Evolutionary conservation across 2,329 filamentous ascomycete species (phyloP).

Genomic region (Sordariomycetes sp.): DNA sequence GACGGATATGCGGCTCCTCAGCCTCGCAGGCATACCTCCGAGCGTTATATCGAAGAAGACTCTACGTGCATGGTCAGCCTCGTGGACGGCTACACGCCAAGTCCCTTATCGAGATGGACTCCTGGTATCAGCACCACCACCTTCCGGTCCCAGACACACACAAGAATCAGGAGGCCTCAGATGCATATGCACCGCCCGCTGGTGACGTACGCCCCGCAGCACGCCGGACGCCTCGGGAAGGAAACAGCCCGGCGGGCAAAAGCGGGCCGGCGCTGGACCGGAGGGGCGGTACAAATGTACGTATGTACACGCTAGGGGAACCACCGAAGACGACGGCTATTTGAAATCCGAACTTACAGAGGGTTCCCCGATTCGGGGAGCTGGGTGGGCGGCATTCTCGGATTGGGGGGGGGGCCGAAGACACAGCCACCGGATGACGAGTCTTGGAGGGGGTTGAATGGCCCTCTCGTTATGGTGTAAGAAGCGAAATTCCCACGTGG

Average conservation of each 20-base stretch:
- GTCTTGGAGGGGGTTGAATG: background rate
- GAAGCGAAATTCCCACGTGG: too few relatives aligned
- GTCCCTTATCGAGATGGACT: background rate
- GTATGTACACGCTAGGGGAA: background rate
- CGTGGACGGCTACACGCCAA: background rate
- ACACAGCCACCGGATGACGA: background rate
- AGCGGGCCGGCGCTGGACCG: background rate
- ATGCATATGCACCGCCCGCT: background rate
- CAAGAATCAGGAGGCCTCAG: background rate
- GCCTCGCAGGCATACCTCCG: constrained; percentile 42
- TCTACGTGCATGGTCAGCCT: constrained; percentile 16
- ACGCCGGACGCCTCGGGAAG: background rate
- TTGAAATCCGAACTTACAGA: constrained; percentile 24
- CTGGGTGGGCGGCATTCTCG: constrained; percentile 30
- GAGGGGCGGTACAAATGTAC: background rate
- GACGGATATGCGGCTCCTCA: background rate
- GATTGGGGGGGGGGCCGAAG: background rate
- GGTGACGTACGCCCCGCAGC: background rate
- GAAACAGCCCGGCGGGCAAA: background rate
- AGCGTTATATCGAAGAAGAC: constrained; percentile 73
- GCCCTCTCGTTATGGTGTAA: too few relatives aligned
- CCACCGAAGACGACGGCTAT: background rate
- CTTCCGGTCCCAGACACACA: background rate
- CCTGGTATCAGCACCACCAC: background rate
- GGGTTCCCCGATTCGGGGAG: constrained; percentile 36